Base-by-base conservation (phyloP, 495 filamentous ascomycete genomes). In the Penicillium psychrofluorescens region DNA sequence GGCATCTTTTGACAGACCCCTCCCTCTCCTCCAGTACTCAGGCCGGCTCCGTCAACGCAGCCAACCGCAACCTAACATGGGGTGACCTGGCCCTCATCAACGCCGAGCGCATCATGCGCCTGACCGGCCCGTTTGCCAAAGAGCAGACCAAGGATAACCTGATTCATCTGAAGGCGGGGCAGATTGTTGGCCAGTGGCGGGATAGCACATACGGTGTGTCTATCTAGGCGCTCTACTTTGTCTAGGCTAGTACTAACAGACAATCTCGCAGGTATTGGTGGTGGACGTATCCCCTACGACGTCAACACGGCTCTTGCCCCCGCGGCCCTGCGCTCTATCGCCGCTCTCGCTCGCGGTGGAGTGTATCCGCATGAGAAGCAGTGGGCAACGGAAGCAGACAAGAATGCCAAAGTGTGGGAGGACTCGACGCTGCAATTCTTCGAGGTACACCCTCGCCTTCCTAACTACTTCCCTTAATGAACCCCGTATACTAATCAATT, bases 231-330 rank as follows among this genome's bases (percentile, higher is more conserved):
- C 10, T 2, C 6, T 22, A 6, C 22, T 22, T 22, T 22, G n/a
- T 6, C 2, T 22, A 6, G 3, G 15, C 15, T 4, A 4, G 22
- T 6, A 22, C 22, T 22, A 22, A 22, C 22, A 22, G 22, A 42
- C 28, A 29, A 13, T 15, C n/a, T 35, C 11, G 29, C 27, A 62
- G 60, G 80, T 6, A 67, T 83, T 31, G 81, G 81, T 8, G 77
- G 78, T 22, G 80, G 80, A 13, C 71, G 77, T 7, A 75, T 83
- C 35, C 81, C 81, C 0, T 83, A 76, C 56, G 78, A 83, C 46
- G 81, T 85, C 11, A 85, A 84, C 47, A 78, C 77, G 7, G 81
- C 77, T 15, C 58, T 85, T 4, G 74, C 74, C 0, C 81, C 81
- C 1, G 80, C 81, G 11, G 80, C 76, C 11, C 62, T 85, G 1